Conservation (phyloP, 176 grass and related monocot genomes). For the Lolium rigidum region DNA sequence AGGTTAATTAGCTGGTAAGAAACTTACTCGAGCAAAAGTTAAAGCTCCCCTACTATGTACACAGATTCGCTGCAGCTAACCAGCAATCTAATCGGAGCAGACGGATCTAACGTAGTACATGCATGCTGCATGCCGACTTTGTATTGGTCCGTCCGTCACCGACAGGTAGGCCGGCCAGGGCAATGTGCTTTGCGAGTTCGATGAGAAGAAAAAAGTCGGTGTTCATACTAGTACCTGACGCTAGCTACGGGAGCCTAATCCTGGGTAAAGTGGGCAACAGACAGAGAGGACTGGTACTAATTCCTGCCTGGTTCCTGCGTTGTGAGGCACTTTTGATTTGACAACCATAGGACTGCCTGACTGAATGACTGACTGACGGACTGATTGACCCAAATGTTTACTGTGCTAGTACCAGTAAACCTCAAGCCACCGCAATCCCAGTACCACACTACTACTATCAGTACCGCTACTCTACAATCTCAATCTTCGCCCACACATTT, state of each 20-base stretch:
- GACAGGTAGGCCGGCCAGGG: conserved; percentile 25
- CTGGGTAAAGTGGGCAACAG: neutral
- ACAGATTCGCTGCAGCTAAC: neutral
- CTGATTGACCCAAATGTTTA: neutral
- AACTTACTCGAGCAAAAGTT: neutral
- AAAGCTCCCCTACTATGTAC: neutral
- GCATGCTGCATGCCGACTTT: neutral
- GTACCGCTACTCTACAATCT: neutral
- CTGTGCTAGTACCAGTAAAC: neutral
- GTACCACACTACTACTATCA: neutral
- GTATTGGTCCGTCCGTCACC: neutral
- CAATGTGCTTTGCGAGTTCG: conserved; percentile 12
- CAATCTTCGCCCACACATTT: conserved; percentile 33
- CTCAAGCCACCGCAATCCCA: conserved; percentile 29
- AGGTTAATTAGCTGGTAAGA: no score
- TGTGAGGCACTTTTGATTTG: conserved; percentile 35
- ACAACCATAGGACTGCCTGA: neutral
- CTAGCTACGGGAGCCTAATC: neutral
- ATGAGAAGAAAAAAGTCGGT: neutral
- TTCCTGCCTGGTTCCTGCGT: conserved; percentile 12
- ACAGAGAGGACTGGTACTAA: neutral
- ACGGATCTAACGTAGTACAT: neutral
- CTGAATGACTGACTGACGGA: neutral
- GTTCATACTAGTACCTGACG: conserved; percentile 9
- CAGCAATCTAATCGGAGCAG: conserved; percentile 1